Evolutionary conservation across 176 grass and related monocot species (phyloP), one percentile per base, ranked within the genome.

Genomic region (Elymus sibiricus): DNA sequence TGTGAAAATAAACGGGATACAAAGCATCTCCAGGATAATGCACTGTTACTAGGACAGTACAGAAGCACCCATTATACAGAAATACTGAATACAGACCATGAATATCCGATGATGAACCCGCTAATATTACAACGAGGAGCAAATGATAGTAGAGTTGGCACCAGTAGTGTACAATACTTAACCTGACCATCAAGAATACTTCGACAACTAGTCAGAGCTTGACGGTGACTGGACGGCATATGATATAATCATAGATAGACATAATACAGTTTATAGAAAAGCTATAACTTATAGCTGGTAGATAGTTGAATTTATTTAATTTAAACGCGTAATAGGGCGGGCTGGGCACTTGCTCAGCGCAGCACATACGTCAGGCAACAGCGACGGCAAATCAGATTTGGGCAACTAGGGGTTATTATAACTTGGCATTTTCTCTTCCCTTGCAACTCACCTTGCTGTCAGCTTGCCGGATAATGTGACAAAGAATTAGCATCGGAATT

Each of bases 321-420:
- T 21, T 21, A 80, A 44, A 12, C 4, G 21, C 11, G 9, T 65
- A 64, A 65, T 29, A 29, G 60, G n/a, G 78, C 60, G 9, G 60
- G 38, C 40, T 78, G 46, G 46, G 24, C 64, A 59, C 76, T 79
- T 42, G 75, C 84, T 56, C 60, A 66, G 19, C 64, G 5, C 63
- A 79, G 64, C 46, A 34, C 34, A 11, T 60, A 79, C 35, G 7
- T 44, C 32, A 78, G 75, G 74, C 63, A 79, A 79, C 62, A 86
- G 34, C 63, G 12, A 70, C 75, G 7, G 39, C 44, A 31, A 27
- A 26, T 24, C n/a, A 44, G 0, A 79, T 43, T 4, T 2, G 12
- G 64, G 25, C 11, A 79, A 79, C 84, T 86, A 86, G 47, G 7
- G 14, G 77, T 43, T 31, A 79, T 21, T 51, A 11, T 66, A 70